phyloP scores from a whole-genome alignment of 495 filamentous ascomycete species.

The Talaromyces stipitatus region DNA sequence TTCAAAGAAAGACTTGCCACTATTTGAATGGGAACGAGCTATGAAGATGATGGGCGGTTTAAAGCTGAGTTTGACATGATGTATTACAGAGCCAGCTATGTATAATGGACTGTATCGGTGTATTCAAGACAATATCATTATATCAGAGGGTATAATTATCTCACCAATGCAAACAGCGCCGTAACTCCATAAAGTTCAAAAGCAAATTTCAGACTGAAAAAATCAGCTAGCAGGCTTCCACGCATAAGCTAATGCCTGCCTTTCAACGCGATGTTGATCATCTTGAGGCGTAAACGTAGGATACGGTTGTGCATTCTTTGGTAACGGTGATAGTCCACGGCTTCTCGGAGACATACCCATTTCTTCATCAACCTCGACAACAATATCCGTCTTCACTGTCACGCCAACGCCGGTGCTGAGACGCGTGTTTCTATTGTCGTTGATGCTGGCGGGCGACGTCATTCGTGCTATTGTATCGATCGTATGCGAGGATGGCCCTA shows the following conservation, averaged over 20 bases:
- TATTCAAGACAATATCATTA: too few species aligned
- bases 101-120: too few species aligned
- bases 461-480: not conserved
- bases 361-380: conserved; percentile 21
- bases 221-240: not conserved
- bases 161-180: too few species aligned
- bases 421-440: conserved; percentile 3
- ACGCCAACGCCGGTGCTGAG: conserved; percentile 14
- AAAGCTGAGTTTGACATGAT: conserved; percentile 20
- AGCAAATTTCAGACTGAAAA: too few species aligned
- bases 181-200: too few species aligned
- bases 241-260: conserved; percentile 1
- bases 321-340: not conserved
- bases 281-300: not conserved
- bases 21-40: conserved; percentile 22
- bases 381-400: conserved; percentile 24
- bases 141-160: too few species aligned
- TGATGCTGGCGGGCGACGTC: not conserved
- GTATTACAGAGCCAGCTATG: too few species aligned
- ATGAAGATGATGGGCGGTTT: conserved; percentile 22
- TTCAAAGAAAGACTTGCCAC: not conserved
- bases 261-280: not conserved
- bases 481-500: not conserved
- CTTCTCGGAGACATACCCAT: not conserved
- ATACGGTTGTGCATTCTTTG: not conserved